phyloP scores from a whole-genome alignment of 2,329 filamentous ascomycete species.

The Colletotrichum ledebouriae region DNA sequence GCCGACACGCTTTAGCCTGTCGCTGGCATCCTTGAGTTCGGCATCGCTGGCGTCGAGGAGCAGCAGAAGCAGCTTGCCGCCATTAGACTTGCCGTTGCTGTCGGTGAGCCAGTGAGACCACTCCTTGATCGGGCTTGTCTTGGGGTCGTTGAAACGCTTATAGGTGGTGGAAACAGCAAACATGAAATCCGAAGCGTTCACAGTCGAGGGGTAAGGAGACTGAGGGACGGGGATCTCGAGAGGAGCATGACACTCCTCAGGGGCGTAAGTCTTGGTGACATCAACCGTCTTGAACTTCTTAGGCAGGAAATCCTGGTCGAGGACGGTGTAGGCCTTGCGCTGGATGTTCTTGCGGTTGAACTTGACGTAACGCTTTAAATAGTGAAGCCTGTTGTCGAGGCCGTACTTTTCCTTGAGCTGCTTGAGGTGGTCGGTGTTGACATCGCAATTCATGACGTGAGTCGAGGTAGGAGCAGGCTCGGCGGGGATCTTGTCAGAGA shows the following conservation, averaged over 20 bases:
- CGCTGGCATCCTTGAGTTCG: conserved; percentile 63
- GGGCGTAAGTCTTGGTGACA: conserved; percentile 56
- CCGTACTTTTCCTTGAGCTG: conserved; percentile 61
- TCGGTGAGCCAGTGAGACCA: conserved; percentile 73
- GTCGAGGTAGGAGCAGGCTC: conserved; percentile 43
- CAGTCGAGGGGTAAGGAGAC: conserved; percentile 64
- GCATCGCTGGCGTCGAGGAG: conserved; percentile 66
- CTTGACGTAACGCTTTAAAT: conserved; percentile 68
- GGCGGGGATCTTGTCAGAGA: conserved; percentile 50
- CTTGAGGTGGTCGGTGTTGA: conserved; percentile 62
- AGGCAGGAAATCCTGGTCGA: conserved; percentile 62
- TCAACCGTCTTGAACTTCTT: conserved; percentile 63
- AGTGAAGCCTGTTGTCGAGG: conserved; percentile 66
- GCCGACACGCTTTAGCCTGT: conserved; percentile 61
- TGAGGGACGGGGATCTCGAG: conserved; percentile 64
- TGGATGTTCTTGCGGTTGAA: conserved; percentile 63
- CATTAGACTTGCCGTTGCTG: conserved; percentile 67
- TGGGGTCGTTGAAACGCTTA: conserved; percentile 64
- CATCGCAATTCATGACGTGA: conserved; percentile 62
- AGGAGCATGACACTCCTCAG: conserved; percentile 62
- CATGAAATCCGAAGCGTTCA: conserved; percentile 69
- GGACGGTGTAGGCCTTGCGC: conserved; percentile 65
- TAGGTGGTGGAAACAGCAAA: conserved; percentile 72
- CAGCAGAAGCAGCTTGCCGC: conserved; percentile 67
- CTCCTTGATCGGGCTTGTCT: conserved; percentile 67